phyloP scores from a whole-genome alignment of 2,329 filamentous ascomycete species.

The Ilyonectria destructans region DNA sequence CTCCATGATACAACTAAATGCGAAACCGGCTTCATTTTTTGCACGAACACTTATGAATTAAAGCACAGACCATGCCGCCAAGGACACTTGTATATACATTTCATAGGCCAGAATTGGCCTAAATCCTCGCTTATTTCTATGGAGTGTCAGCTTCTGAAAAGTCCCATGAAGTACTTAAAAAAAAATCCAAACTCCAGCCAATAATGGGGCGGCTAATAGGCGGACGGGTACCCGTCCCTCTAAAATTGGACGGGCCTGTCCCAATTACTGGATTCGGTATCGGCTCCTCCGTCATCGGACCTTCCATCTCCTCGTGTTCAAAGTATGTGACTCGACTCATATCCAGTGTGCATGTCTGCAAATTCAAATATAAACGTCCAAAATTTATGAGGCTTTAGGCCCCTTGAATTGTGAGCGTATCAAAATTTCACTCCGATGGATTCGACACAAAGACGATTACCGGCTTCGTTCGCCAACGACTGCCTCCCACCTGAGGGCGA shows the following conservation, averaged over 20 bases:
- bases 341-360: constrained; percentile 3
- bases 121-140: no score
- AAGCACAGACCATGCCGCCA: no score
- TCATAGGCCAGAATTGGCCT: no score
- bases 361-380: not conserved
- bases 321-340: not conserved
- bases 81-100: no score
- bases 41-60: no score
- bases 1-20: no score
- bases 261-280: constrained; percentile 7
- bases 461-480: constrained; percentile 4
- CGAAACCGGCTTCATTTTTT: no score
- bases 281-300: constrained; percentile 3
- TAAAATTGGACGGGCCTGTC: constrained; percentile 7
- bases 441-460: constrained; percentile 8
- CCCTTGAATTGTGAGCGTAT: constrained; percentile 1
- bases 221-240: constrained; percentile 10
- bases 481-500: constrained; percentile 4
- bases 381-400: not conserved
- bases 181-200: no score
- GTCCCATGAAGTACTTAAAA: no score
- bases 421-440: constrained; percentile 1
- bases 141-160: no score
- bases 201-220: constrained; percentile 2
- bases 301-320: constrained; percentile 4